Conservation (phyloP, 768 basidiomycete genomes). For the Coprinellus aureogranulatus region DNA sequence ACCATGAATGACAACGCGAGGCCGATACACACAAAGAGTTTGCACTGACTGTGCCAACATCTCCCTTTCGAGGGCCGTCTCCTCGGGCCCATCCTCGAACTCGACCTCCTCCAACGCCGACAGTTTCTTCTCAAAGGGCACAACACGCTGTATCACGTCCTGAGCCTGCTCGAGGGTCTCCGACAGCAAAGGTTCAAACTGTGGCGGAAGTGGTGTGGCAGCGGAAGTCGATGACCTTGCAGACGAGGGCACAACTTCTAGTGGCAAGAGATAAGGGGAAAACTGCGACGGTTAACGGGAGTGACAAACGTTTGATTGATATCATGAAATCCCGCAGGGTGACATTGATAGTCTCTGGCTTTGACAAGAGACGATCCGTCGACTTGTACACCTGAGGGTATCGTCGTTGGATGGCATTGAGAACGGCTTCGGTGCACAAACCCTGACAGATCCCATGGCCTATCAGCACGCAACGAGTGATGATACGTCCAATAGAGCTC, state of each 20-base stretch:
- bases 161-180: slow-evolving; percentile 71
- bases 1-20: slow-evolving; percentile 82
- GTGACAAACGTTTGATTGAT: slow-evolving; percentile 84
- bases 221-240: slow-evolving; percentile 86
- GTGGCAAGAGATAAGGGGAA: neutral
- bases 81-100: slow-evolving; percentile 77
- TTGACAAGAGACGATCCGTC: slow-evolving; percentile 76
- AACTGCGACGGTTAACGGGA: neutral
- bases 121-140: slow-evolving; percentile 79
- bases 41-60: slow-evolving; percentile 92
- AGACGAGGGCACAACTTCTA: slow-evolving; percentile 93
- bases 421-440: slow-evolving; percentile 91
- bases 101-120: slow-evolving; percentile 93
- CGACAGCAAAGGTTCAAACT: slow-evolving; percentile 76
- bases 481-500: slow-evolving; percentile 23
- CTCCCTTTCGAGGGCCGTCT: slow-evolving; percentile 86
- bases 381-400: slow-evolving; percentile 98
- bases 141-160: slow-evolving; percentile 61
- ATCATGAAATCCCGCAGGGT: slow-evolving; percentile 94
- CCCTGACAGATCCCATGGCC: slow-evolving; percentile 55
- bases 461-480: slow-evolving; percentile 6
- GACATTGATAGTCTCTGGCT: slow-evolving; percentile 82
- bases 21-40: slow-evolving; percentile 84
- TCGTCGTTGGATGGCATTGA: slow-evolving; percentile 92
- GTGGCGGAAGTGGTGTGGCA: slow-evolving; percentile 80